Evolutionary conservation across 208 protist species (phyloP).

Genomic region (Tetramitus jugosus): DNA sequence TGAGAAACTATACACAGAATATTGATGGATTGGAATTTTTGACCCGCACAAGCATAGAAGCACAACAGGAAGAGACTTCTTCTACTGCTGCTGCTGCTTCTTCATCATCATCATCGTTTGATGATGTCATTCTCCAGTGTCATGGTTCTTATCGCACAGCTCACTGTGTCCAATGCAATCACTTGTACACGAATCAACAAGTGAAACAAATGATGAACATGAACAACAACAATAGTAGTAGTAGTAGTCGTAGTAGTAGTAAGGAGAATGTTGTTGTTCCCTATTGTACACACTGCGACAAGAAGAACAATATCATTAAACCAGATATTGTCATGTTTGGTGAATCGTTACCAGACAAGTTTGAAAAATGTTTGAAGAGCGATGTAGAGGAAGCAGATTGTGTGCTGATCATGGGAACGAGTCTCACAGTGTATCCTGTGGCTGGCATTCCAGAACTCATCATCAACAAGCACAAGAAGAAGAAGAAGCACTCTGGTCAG

Average conservation of each 20-base stretch:
- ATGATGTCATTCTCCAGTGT: constrained; percentile 75
- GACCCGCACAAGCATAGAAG: constrained; percentile 51
- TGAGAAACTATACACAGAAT: constrained; percentile 90
- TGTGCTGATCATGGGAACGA: constrained; percentile 86
- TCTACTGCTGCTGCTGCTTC: too few relatives aligned
- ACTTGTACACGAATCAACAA: neutral
- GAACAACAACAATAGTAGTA: neutral
- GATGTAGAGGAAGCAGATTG: constrained; percentile 67
- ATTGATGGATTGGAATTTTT: constrained; percentile 82
- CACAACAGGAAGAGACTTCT: too few relatives aligned
- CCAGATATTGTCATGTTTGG: constrained; percentile 93
- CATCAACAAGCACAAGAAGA: too few relatives aligned
- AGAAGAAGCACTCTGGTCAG: too few relatives aligned
- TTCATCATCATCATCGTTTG: too few relatives aligned
- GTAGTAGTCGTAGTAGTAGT: neutral
- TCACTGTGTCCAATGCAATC: constrained; percentile 55
- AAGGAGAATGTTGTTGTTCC: too few relatives aligned
- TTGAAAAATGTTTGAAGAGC: constrained; percentile 34
- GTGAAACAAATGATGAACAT: neutral
- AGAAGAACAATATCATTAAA: constrained; percentile 66
- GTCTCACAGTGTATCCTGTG: constrained; percentile 82
- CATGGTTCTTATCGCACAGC: constrained; percentile 81
- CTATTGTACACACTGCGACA: constrained; percentile 31
- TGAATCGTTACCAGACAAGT: constrained; percentile 74
- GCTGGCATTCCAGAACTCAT: too few relatives aligned